Evolutionary conservation across 352 stramenopile species (phyloP).

Genomic region (Pythium aphanidermatum): DNA sequence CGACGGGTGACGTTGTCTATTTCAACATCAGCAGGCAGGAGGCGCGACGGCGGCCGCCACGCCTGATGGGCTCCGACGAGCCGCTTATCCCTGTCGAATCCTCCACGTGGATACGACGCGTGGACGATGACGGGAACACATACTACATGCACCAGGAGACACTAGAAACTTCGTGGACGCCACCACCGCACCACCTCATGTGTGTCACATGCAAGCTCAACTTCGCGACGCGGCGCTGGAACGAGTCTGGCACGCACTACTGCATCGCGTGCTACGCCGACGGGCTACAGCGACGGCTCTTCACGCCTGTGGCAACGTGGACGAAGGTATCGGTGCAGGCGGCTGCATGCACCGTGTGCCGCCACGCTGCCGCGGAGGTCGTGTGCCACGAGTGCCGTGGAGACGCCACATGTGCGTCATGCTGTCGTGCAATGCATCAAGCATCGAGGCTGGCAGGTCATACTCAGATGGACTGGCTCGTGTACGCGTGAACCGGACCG

Average conservation of each 20-base stretch:
- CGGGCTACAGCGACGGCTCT: slow-evolving; percentile 8
- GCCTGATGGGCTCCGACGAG: slow-evolving; percentile 47
- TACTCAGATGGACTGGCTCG: slow-evolving; percentile 25
- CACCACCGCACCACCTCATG: slow-evolving; percentile 51
- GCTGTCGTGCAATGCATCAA: slow-evolving; percentile 41
- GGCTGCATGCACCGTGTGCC: slow-evolving; percentile 55
- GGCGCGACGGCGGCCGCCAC: slow-evolving; percentile 28
- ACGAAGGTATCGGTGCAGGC: slow-evolving; percentile 53
- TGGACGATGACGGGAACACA: slow-evolving; percentile 34
- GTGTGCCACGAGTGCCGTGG: slow-evolving; percentile 50
- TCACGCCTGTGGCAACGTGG: slow-evolving; percentile 24
- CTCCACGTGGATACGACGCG: slow-evolving; percentile 46
- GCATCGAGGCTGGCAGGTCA: slow-evolving; percentile 25
- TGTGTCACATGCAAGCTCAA: slow-evolving; percentile 41
- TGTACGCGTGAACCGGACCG: slow-evolving; percentile 8
- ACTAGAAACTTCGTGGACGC: slow-evolving; percentile 29
- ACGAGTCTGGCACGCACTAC: slow-evolving; percentile 34
- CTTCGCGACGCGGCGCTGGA: slow-evolving; percentile 50
- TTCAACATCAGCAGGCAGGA: slow-evolving; percentile 51
- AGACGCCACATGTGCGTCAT: slow-evolving; percentile 44
- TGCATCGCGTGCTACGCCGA: slow-evolving; percentile 64
- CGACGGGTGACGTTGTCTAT: slow-evolving; percentile 42
- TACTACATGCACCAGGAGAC: slow-evolving; percentile 51
- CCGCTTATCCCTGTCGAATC: slow-evolving; percentile 50
- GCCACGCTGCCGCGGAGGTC: slow-evolving; percentile 29